Evolutionary conservation across 306 rosid species (phyloP), one percentile per base, ranked within the genome.

Genomic region (Castanopsis chinensis): DNA sequence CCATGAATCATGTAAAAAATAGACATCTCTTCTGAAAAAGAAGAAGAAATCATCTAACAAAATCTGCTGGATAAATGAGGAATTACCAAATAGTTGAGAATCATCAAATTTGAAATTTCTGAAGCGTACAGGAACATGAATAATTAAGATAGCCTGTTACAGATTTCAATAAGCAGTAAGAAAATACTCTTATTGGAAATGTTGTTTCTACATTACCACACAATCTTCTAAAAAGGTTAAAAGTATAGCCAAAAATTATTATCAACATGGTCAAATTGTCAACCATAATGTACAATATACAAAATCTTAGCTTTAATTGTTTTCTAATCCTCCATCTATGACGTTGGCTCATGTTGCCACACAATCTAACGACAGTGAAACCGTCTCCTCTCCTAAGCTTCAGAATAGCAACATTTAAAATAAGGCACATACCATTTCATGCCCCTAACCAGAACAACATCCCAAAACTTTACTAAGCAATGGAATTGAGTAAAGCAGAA

Each of bases 131-230:
- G 99, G 99, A 84, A 93, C 82, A 60, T 96, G 99, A 85, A 96
- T 84, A 76, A 96, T 86, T 81, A 96, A 87, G 85, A 96, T 90
- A 33, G 96, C 99, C 99, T 96, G 91, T 35, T 80, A 83, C 76
- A 80, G 61, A 86, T 67, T 74, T 76, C 63, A 82, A 12, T 54
- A 75, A 85, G 69, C 78, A 76, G 79, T 78, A 72, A 73, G 82
- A 72, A 79, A 81, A 79, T 69, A 51, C 3, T 35, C 32, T 11
- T 19, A n/a, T 37, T 2, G 4, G 58, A 59, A 17, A 2, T 27
- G 27, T 72, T 27, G 14, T 32, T 21, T 35, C 18, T 54, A 4
- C 10, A 64, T 32, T 6, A 30, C 43, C 1, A 30, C 13, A 28
- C 18, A 35, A 67, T 67, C 21, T 67, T 67, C 72, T 19, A 17